phyloP scores from a whole-genome alignment of 441 rosid genomes.

The Arabidopsis hybrid region DNA sequence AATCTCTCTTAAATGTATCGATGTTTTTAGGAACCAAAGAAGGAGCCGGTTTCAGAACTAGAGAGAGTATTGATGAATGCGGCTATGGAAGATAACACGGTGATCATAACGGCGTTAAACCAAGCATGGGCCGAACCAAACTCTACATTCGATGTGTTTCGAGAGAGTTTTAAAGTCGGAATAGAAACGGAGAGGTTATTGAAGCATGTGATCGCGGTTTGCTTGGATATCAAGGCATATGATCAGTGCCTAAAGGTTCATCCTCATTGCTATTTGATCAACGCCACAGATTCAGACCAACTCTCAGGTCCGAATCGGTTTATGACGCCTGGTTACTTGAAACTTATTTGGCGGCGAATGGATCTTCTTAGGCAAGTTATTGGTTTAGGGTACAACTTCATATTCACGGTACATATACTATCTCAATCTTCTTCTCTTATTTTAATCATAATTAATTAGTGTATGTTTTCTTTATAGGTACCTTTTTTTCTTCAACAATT shows the following conservation, averaged over 20 bases:
- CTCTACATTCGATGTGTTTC: slow-evolving; percentile 72
- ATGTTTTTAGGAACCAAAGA: slow-evolving; percentile 22
- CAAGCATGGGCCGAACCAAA: slow-evolving; percentile 84
- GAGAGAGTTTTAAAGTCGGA: slow-evolving; percentile 74
- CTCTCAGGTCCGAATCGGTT: slow-evolving; percentile 69
- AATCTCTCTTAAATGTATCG: background rate
- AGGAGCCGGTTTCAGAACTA: slow-evolving; percentile 46
- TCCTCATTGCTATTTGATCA: slow-evolving; percentile 70
- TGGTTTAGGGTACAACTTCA: slow-evolving; percentile 79
- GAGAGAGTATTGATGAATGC: slow-evolving; percentile 68
- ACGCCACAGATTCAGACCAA: slow-evolving; percentile 67
- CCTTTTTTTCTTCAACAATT: background rate
- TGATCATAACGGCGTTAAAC: slow-evolving; percentile 78
- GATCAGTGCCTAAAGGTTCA: slow-evolving; percentile 61
- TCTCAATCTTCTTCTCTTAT: background rate
- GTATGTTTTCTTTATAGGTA: background rate
- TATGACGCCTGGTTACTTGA: slow-evolving; percentile 73
- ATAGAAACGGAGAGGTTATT: slow-evolving; percentile 60
- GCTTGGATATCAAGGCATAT: slow-evolving; percentile 72
- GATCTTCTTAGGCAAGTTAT: slow-evolving; percentile 75
- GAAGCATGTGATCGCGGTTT: slow-evolving; percentile 76
- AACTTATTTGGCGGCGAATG: slow-evolving; percentile 91
- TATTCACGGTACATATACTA: slow-evolving; percentile 73
- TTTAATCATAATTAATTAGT: background rate
- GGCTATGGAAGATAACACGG: slow-evolving; percentile 67